Base-by-base conservation (phyloP, 768 basidiomycete genomes). In the Amanita jacksonii region DNA sequence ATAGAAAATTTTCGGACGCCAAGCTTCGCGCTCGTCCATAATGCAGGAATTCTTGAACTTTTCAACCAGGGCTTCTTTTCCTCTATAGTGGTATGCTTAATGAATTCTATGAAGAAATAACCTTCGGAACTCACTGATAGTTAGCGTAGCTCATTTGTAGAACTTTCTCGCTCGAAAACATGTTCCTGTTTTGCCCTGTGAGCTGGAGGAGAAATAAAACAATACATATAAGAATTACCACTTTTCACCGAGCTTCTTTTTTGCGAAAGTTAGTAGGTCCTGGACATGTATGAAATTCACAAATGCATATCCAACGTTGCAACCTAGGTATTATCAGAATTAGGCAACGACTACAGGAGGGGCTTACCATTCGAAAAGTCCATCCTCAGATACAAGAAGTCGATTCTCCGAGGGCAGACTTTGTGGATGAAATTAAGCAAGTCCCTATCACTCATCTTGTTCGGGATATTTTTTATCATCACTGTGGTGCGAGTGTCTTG, bases 381-480 rank as follows among this genome's bases (percentile, higher is more conserved):
- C 81, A 88, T 88, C 51, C 86, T 65, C 50, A 93, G 62, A 65
- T 93, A 93, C 51, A 93, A 67, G 58, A 92, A 91, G 62, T 92
- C 90, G 48, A 86, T 84, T 44, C 70, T 70, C 32, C 84, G 68
- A n/a, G 78, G 76, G 57, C 81, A 85, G 19, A 86, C 85, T 49
- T 76, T 72, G 40, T 63, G 71, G 49, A 86, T 86, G 54, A 76
- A 89, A 30, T 62, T 61, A 47, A 79, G 67, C 53, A 88, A 57
- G 50, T 88, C 83, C 54, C 67, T 72, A 61, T 87, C 83, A 49
- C 70, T 81, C 84, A 88, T 86, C 61, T 91, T 90, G 63, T 92
- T 93, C 2, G 90, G 90, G 35, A 93, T 86, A 55, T 93, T 93
- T 64, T 91, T 89, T 49, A 87, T 78, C 85, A 88, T 89, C 38